phyloP scores from a whole-genome alignment of 192 early-diverging fungal species.

The Chytriomyces hyalinus region DNA sequence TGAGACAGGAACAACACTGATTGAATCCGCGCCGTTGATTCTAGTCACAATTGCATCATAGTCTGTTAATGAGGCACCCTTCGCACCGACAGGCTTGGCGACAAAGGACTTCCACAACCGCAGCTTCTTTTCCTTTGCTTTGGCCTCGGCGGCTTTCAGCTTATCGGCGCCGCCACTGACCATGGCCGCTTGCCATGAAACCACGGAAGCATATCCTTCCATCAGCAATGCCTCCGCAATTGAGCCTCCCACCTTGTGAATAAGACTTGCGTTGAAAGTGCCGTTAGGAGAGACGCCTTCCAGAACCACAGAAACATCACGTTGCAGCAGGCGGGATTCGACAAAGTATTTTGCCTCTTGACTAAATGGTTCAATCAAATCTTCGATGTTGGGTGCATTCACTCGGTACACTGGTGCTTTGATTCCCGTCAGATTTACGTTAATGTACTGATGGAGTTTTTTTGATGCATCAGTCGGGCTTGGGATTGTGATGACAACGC shows the following conservation, averaged over 20 bases:
- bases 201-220: constrained; percentile 82
- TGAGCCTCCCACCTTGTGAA: constrained; percentile 81
- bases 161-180: constrained; percentile 74
- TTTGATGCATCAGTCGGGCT: constrained; percentile 35
- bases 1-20: constrained; percentile 54
- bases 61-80: constrained; percentile 57
- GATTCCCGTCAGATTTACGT: constrained; percentile 81
- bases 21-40: constrained; percentile 64
- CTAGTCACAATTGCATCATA: constrained; percentile 67
- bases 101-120: constrained; percentile 86
- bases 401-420: constrained; percentile 80
- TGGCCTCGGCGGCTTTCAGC: constrained; percentile 79
- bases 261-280: constrained; percentile 77
- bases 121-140: constrained; percentile 76
- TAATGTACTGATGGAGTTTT: constrained; percentile 70
- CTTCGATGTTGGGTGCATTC: constrained; percentile 72
- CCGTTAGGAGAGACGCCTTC: constrained; percentile 76
- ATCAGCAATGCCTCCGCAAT: constrained; percentile 87
- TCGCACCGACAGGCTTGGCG: constrained; percentile 55
- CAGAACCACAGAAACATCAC: constrained; percentile 83
- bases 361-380: constrained; percentile 84
- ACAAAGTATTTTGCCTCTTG: constrained; percentile 95
- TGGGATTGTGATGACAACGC: constrained; percentile 72
- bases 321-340: constrained; percentile 87
- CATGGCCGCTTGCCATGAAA: constrained; percentile 82